Base-by-base conservation (phyloP, 83 land plant genomes). In the Picea engelmannii region DNA sequence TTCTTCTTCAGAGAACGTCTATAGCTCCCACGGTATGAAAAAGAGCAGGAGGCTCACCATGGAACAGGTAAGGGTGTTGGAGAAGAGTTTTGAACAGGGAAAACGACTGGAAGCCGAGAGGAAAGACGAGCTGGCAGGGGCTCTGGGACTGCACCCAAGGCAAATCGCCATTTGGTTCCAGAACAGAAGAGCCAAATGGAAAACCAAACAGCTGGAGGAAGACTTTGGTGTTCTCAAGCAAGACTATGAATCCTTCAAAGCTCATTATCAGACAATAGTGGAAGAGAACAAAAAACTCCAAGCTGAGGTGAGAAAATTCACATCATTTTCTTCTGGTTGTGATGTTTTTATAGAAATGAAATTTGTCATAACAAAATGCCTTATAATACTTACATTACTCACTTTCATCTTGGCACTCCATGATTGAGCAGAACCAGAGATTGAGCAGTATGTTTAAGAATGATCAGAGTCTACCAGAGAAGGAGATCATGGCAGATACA, bases 1-100 rank as follows among this genome's bases (percentile, higher is more conserved):
- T 10, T 44, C 49, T 6, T 49, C 55, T 49, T 10, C 55, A 49
- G 11, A 1, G 55, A 49, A 8, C 49, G 49, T 44, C 49, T 9
- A 6, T 44, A 44, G 10, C 55, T 9, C 10, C 55, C 2, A 10
- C 10, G 55, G 55, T 0, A 49, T 49, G 21, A 18, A 6, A 49
- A 85, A 80, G 85, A 91, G 88, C 84, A 82, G 92, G 65, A 84
- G 87, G 85, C 82, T 91, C 38, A 91, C 81, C 35, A 82, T 67
- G 6, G 90, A 86, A 76, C 92, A 91, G 66, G 85, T 80, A n/a
- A 84, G 40, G 17, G 66, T 79, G 27, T 78, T 91, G 47, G 90
- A 91, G 83, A 21, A n/a, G 76, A 82, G 70, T 31, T 91, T 88
- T 67, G 3, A 52, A 15, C 12, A 12, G 13, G 82, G 77, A 27